phyloP scores from a whole-genome alignment of 352 stramenopile genomes.

The Phytophthora pini region DNA sequence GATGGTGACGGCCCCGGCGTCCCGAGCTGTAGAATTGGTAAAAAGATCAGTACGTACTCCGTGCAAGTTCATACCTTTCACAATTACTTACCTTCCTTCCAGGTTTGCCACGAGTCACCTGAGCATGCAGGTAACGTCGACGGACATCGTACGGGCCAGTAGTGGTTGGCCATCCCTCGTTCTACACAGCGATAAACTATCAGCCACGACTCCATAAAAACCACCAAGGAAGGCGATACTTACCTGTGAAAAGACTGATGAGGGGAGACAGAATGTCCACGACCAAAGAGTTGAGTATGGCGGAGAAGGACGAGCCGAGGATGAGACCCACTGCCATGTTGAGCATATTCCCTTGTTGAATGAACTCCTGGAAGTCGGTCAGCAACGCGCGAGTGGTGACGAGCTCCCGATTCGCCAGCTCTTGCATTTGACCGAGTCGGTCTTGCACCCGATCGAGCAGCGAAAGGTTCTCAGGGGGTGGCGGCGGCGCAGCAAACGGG shows the following conservation, averaged over 20 bases:
- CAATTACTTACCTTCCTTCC: slow-evolving; percentile 53
- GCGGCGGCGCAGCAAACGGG: slow-evolving; percentile 24
- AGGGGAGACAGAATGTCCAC: slow-evolving; percentile 69
- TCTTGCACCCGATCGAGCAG: slow-evolving; percentile 35
- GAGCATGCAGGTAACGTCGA: slow-evolving; percentile 40
- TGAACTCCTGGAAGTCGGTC: slow-evolving; percentile 73
- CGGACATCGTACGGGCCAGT: slow-evolving; percentile 60
- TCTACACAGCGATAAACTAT: slow-evolving; percentile 29
- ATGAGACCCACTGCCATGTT: slow-evolving; percentile 76
- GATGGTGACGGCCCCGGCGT: slow-evolving; percentile 65
- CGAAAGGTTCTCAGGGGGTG: slow-evolving; percentile 32
- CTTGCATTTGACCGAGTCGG: too few relatives aligned
- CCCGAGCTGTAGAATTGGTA: slow-evolving; percentile 40
- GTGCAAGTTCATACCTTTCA: neutral
- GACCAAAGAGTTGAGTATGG: slow-evolving; percentile 79
- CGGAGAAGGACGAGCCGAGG: slow-evolving; percentile 66
- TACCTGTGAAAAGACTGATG: slow-evolving; percentile 74
- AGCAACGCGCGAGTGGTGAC: slow-evolving; percentile 17
- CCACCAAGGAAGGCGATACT: too few relatives aligned
- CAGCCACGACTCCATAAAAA: too few relatives aligned
- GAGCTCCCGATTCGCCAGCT: too few relatives aligned
- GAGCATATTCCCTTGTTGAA: slow-evolving; percentile 80
- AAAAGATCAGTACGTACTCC: too few relatives aligned
- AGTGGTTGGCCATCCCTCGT: slow-evolving; percentile 70
- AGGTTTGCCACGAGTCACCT: slow-evolving; percentile 63